Base-by-base conservation (phyloP, 2,329 filamentous ascomycete species). In the Lasiodiplodia citricola region DNA sequence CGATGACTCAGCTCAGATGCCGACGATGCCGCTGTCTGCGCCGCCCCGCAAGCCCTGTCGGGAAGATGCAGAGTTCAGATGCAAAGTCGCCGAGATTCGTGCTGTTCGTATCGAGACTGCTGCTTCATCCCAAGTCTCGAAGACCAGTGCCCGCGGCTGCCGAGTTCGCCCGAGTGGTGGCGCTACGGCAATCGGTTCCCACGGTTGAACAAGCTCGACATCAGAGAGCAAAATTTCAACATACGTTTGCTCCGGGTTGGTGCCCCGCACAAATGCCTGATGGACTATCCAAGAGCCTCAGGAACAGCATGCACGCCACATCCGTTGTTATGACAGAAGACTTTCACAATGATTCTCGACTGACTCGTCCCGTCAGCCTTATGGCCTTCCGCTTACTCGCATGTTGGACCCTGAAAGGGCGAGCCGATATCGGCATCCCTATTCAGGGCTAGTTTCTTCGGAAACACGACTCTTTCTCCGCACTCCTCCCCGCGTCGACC, bases 1-100 rank as follows among this genome's bases (percentile, higher is more conserved):
- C 2, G 54, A 37, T 68, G 62, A 68, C 18, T 68, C 66, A 68
- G 50, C 56, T 35, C 41, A 63, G 18, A 38, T 64, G 60, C 60
- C 60, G 60, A 64, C 28, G 7, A 52, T 38, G 60, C 60, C 60
- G 31, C 31, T 35, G 31, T 10, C 31, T 35, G 31, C 31, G 31
- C 31, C 31, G 60, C 60, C 10, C 4, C 37, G 11, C 38, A 7
- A 7, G 21, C 58, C 5, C 25, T 21, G 16, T 18, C 41, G 10
- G 28, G 11, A 11, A 16, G 25, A 55, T 25, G 25, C 4, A 18
- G 13, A 35, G 35, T 25, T 18, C 13, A 11, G 7, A 28, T 18
- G 31, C 31, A 35, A 35, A 35, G 31, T 35, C 31, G 8, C 31
- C 31, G 8, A 28, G 6, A 11, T 16, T 18, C 21, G 13, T 2